Percentiles rank a stretch among this genome's conserved stretches.
These are phyloP conservation scores for Cicer cuneatum DNA, from an alignment of 306 rosid species.

Conservation along the genomic window DNA sequence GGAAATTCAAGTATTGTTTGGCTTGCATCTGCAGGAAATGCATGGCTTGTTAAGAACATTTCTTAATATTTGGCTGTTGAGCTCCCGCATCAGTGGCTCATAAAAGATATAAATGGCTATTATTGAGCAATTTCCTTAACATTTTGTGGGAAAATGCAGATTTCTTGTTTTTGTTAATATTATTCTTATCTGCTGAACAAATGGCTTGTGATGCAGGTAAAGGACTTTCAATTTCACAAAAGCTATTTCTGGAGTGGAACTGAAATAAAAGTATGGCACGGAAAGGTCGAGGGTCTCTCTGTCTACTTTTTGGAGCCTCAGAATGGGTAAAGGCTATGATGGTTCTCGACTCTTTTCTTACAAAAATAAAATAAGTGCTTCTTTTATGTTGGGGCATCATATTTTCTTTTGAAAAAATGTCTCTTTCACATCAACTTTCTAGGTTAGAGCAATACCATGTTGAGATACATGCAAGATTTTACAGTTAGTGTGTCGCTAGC, in stretches of 20 bases:
- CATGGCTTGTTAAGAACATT: conserved; percentile 18
- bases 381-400: conserved; percentile 9
- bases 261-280: conserved; percentile 91
- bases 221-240: conserved; percentile 62
- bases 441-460: conserved; percentile 26
- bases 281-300: conserved; percentile 91
- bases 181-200: conserved; percentile 28
- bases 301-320: conserved; percentile 97
- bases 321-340: conserved; percentile 71
- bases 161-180: conserved; percentile 25
- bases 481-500: not conserved
- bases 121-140: conserved; percentile 31
- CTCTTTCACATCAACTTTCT: conserved; percentile 29
- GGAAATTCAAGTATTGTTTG: conserved; percentile 15
- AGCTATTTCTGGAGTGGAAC: conserved; percentile 82
- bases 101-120: conserved; percentile 5
- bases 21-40: conserved; percentile 27
- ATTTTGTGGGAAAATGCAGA: conserved; percentile 38
- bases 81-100: conserved; percentile 25
- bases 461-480: conserved; percentile 28
- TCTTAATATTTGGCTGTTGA: conserved; percentile 31
- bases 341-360: conserved; percentile 26
- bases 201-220: conserved; percentile 67
- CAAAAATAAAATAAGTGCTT: not conserved
- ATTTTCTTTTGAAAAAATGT: conserved; percentile 8